Conservation (phyloP, 208 protist genomes). For the Leishmania turanica region DNA sequence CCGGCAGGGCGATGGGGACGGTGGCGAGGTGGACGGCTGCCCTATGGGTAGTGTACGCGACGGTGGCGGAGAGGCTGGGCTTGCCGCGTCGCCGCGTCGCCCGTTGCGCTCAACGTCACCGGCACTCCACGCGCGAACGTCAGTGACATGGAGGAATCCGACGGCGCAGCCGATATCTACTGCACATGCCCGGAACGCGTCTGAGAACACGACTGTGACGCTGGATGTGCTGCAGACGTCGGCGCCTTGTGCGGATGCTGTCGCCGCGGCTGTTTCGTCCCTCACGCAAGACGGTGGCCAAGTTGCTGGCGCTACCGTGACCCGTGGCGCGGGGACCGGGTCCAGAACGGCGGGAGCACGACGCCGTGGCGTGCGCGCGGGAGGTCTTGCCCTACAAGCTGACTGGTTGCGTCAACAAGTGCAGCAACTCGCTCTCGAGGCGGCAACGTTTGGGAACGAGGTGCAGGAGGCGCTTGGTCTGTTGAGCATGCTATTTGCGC, state of each 20-base stretch:
- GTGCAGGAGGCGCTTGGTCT: constrained; percentile 20
- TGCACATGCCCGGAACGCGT: neutral
- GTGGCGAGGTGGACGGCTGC: constrained; percentile 15
- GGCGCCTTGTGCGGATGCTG: neutral
- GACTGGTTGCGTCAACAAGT: constrained; percentile 27
- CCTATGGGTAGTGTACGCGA: neutral
- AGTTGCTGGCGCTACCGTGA: no score
- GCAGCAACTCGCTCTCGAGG: constrained; percentile 3
- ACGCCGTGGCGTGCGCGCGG: neutral
- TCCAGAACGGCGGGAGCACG: no score
- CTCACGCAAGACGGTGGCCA: neutral
- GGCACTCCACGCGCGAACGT: neutral
- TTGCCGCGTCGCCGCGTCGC: neutral
- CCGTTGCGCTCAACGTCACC: neutral
- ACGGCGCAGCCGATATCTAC: neutral
- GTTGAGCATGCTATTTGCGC: constrained; percentile 1
- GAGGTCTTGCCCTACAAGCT: neutral
- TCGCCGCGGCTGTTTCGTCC: neutral
- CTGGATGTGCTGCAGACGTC: neutral
- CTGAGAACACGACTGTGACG: neutral
- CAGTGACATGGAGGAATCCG: neutral
- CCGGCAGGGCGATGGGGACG: neutral
- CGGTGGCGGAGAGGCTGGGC: neutral
- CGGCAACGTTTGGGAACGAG: constrained; percentile 11
- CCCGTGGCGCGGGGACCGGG: no score